Percentiles rank a stretch among this genome's conserved stretches.
These are phyloP conservation scores for Coemansia sp. DNA, from an alignment of 192 early-diverging fungal species.

Conservation along the genomic window DNA sequence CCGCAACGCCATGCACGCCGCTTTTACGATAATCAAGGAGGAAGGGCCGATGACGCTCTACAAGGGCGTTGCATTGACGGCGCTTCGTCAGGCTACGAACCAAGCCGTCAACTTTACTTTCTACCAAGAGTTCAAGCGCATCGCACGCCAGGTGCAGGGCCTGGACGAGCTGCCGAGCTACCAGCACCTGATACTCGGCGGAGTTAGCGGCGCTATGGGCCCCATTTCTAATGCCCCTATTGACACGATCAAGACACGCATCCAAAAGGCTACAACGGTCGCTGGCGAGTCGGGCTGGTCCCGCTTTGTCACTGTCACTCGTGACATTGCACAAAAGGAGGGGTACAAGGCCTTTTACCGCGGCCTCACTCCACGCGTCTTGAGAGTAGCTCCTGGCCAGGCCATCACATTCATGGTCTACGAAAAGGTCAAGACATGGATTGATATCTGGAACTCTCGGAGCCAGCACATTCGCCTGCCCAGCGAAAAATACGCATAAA, in stretches of 20 bases:
- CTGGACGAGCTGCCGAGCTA: conserved; percentile 79
- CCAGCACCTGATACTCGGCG: conserved; percentile 87
- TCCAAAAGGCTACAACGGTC: conserved; percentile 76
- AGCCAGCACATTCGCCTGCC: conserved; percentile 16
- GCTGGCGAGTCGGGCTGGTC: conserved; percentile 72
- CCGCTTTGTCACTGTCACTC: conserved; percentile 76
- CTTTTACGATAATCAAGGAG: conserved; percentile 87
- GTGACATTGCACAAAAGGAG: conserved; percentile 79
- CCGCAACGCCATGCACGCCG: conserved; percentile 88
- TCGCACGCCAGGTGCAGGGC: conserved; percentile 66
- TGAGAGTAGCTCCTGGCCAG: conserved; percentile 95
- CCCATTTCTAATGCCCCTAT: conserved; percentile 96
- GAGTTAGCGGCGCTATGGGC: conserved; percentile 86
- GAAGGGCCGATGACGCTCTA: conserved; percentile 87
- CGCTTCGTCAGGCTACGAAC: conserved; percentile 93
- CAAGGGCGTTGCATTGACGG: conserved; percentile 92
- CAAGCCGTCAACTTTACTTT: conserved; percentile 99
- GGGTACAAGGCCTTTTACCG: conserved; percentile 93
- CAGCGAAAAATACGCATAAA: conserved; percentile 33
- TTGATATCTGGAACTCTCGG: conserved; percentile 49
- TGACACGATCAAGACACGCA: conserved; percentile 98
- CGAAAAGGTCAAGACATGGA: conserved; percentile 78
- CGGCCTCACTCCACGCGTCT: conserved; percentile 86
- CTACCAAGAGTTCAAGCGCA: conserved; percentile 89
- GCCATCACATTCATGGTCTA: conserved; percentile 96